A percentile compares a stretch with the other conserved stretches of the same genome.
Conservation (phyloP, 108 stramenopile species). For the Pseudonitzschia multiseries region DNA sequence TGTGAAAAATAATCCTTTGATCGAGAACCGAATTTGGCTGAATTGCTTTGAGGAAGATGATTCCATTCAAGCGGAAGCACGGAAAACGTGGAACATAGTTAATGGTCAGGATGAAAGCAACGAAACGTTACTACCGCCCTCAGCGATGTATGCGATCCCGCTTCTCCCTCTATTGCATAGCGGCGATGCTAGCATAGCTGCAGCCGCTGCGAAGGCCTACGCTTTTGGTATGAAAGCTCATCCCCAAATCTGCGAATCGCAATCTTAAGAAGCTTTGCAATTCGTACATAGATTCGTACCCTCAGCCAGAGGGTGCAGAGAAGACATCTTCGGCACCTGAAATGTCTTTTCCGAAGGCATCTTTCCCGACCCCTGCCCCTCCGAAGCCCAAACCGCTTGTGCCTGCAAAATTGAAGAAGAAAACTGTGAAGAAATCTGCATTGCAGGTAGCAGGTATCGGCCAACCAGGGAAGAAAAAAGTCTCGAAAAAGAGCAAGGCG, state of each 20-base stretch:
- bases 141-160: slow-evolving; percentile 76
- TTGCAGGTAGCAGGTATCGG: slow-evolving; percentile 62
- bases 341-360: background rate
- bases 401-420: slow-evolving; percentile 50
- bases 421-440: slow-evolving; percentile 49
- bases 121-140: slow-evolving; percentile 57
- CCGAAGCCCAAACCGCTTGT: slow-evolving; percentile 27
- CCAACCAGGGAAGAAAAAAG: slow-evolving; percentile 51
- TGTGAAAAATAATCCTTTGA: slow-evolving; percentile 74
- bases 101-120: slow-evolving; percentile 35
- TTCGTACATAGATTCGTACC: slow-evolving; percentile 71
- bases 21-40: slow-evolving; percentile 84
- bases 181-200: slow-evolving; percentile 55
- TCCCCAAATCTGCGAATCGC: slow-evolving; percentile 52
- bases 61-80: slow-evolving; percentile 57
- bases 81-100: slow-evolving; percentile 63
- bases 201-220: slow-evolving; percentile 69
- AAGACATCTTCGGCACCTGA: slow-evolving; percentile 20
- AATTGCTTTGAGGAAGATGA: slow-evolving; percentile 78
- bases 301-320: slow-evolving; percentile 41
- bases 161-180: slow-evolving; percentile 74
- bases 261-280: slow-evolving; percentile 69
- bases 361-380: slow-evolving; percentile 18
- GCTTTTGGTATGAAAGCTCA: slow-evolving; percentile 69
- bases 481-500: slow-evolving; percentile 54